These are phyloP conservation scores for Lycium ferocissimum DNA, from an alignment of 257 asterid species.

Conservation along the genomic window DNA sequence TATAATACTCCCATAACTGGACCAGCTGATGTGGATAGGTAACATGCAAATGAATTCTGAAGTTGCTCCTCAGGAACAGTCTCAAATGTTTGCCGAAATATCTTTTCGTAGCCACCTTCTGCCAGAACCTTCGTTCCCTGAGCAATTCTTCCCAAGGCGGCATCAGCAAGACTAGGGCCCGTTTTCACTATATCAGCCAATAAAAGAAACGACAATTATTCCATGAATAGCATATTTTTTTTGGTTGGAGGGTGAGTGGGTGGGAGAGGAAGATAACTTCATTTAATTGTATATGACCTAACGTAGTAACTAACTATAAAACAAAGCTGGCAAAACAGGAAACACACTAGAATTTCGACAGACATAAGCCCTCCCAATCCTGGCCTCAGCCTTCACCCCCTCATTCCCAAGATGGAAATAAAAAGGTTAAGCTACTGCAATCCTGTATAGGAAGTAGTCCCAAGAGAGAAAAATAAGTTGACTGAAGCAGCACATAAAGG, in stretches of 20 bases:
- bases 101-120: slow-evolving; percentile 98
- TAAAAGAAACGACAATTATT: slow-evolving; percentile 5
- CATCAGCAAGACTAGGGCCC: slow-evolving; percentile 93
- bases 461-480: not conserved
- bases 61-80: slow-evolving; percentile 92
- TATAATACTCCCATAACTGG: slow-evolving; percentile 96
- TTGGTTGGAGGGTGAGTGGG: not conserved
- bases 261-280: not conserved
- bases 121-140: slow-evolving; percentile 97
- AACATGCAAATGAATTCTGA: slow-evolving; percentile 81
- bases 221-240: not conserved
- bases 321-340: slow-evolving; percentile 23
- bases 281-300: not conserved
- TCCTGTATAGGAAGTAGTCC: not conserved
- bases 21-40: slow-evolving; percentile 97
- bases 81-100: slow-evolving; percentile 92
- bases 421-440: not conserved
- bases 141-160: slow-evolving; percentile 96
- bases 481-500: not conserved
- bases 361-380: not conserved
- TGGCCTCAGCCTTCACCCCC: not conserved
- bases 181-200: slow-evolving; percentile 74
- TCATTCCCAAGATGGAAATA: not conserved
- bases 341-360: not conserved
- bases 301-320: not conserved